phyloP scores from a whole-genome alignment of 2,329 filamentous ascomycete genomes.

The Alternaria burnsii region DNA sequence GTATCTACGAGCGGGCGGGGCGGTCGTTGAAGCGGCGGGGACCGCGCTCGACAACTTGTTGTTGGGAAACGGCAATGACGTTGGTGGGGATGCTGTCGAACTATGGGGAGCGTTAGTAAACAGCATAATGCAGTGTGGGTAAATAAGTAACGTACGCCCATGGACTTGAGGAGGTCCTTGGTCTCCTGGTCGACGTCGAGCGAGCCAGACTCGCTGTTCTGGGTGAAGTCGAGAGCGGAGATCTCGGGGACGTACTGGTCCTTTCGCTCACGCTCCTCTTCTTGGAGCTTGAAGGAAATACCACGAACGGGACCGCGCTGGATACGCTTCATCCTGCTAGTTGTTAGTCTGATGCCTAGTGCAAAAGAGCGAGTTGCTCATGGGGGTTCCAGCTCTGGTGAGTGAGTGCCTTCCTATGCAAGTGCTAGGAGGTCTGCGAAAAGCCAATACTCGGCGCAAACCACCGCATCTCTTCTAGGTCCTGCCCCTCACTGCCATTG shows the following conservation, averaged over 20 bases:
- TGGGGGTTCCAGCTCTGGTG: neutral
- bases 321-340: slow-evolving; percentile 94
- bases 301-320: slow-evolving; percentile 98
- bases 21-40: slow-evolving; percentile 81
- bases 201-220: slow-evolving; percentile 91
- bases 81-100: slow-evolving; percentile 99
- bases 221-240: slow-evolving; percentile 96
- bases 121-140: neutral
- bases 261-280: slow-evolving; percentile 99
- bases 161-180: slow-evolving; percentile 99
- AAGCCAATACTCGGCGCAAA: slow-evolving; percentile 53
- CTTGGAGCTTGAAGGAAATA: slow-evolving; percentile 99
- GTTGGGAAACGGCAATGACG: slow-evolving; percentile 88
- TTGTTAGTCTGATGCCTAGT: slow-evolving; percentile 15
- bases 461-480: slow-evolving; percentile 94
- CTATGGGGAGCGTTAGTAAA: slow-evolving; percentile 58
- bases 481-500: slow-evolving; percentile 70
- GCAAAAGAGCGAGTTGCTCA: neutral
- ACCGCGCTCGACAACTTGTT: slow-evolving; percentile 83
- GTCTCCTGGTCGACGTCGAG: slow-evolving; percentile 97
- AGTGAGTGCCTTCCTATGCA: neutral
- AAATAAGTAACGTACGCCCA: slow-evolving; percentile 78
- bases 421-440: neutral
- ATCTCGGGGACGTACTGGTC: slow-evolving; percentile 99
- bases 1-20: slow-evolving; percentile 47